Base-by-base conservation (phyloP, 768 basidiomycete species). In the Psilocybe azurescens region DNA sequence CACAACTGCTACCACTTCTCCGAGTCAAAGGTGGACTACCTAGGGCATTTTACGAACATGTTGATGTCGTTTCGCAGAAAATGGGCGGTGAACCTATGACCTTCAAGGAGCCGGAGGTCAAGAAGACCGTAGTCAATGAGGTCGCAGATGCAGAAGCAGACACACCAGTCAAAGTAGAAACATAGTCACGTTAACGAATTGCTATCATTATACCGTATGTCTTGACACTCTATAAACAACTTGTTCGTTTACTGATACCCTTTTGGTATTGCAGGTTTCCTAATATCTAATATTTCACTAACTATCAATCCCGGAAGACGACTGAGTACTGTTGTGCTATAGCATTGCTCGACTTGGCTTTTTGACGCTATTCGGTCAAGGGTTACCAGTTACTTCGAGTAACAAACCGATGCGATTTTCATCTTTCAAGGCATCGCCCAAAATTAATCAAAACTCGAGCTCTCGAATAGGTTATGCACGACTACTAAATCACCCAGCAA, bases 61-160 rank as follows among this genome's bases (percentile, higher is more conserved):
- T 78, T 5, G 63, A 72, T 50, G 73, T 73, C 33, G 75, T 79
- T 14, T 81, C 77, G 57, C 70, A 80, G 58, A 74, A 78, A 36
- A 82, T 88, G 76, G 87, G 87, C 20, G 88, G 87, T 10, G 53
- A 36, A 2, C 69, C 11, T 64, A 79, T 2, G 80, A 78, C 56
- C 47, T 79, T 41, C 28, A 51, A 32, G 29, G 28, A 30, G 28
- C 30, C 24, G 50, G 14, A 14, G 50, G 11, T 36, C 33, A 36
- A 51, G 29, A 51, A 51, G 29, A 14, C 28, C 13, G 50, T 29
- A 16, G 10, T 20, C 18, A 10, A 30, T 7, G 29, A 52, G 50
- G 30, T 5, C 14, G n/a, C 30, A 29, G 51, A 36, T 49, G 52
- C 53, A 61, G 66, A 53, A 52, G 44, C 24, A 24, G 24, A 24